These are phyloP conservation scores for Prunella vulgaris DNA, from an alignment of 257 asterid species.

Conservation along the genomic window DNA sequence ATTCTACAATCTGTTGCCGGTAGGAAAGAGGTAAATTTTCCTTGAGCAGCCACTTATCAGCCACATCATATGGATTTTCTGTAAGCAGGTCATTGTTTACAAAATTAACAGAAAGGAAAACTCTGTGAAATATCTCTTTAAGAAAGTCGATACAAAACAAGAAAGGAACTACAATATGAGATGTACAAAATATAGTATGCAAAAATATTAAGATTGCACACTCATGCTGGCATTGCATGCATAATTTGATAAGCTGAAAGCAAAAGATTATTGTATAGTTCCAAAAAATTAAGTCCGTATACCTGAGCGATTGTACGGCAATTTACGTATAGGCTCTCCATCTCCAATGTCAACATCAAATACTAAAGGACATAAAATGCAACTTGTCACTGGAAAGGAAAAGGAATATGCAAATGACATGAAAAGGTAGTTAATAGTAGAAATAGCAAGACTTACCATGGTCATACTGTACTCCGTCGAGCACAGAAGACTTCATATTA, in stretches of 20 bases:
- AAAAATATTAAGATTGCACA: background rate
- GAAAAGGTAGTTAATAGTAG: constrained; percentile 21
- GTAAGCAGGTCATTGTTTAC: constrained; percentile 29
- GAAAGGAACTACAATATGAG: background rate
- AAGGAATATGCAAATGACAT: constrained; percentile 5
- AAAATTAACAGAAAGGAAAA: constrained; percentile 17
- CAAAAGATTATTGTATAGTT: constrained; percentile 3
- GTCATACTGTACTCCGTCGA: constrained; percentile 72
- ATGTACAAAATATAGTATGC: background rate
- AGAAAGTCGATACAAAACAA: background rate
- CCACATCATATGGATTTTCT: constrained; percentile 89
- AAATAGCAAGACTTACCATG: constrained; percentile 51
- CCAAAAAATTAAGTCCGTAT: constrained; percentile 7
- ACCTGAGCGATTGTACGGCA: constrained; percentile 96
- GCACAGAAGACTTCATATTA: constrained; percentile 45
- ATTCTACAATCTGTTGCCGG: constrained; percentile 93
- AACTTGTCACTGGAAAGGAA: constrained; percentile 27
- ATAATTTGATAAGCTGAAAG: constrained; percentile 6
- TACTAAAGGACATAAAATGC: constrained; percentile 44
- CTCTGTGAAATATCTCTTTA: constrained; percentile 1
- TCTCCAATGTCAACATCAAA: constrained; percentile 99
- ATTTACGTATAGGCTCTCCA: constrained; percentile 91
- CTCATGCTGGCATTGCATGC: background rate
- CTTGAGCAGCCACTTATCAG: constrained; percentile 93
- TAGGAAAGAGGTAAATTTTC: constrained; percentile 85